These are phyloP conservation scores for Thyridium curvatum DNA, from an alignment of 2,329 filamentous ascomycete species.

Conservation along the genomic window DNA sequence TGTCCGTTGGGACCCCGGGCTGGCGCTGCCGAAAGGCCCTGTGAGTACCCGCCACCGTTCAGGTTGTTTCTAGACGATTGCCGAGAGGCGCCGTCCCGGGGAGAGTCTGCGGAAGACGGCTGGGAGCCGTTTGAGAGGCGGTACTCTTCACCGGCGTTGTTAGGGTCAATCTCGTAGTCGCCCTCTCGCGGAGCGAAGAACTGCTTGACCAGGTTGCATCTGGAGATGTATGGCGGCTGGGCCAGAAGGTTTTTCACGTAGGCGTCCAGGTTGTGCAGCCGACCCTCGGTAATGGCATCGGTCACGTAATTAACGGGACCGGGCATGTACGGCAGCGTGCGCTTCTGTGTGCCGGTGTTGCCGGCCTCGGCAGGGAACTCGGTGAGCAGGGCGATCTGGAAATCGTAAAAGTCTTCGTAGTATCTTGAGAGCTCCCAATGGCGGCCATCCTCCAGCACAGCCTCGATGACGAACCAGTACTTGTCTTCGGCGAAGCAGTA, in stretches of 20 bases:
- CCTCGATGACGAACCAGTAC: conserved; percentile 98
- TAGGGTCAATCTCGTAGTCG: conserved; percentile 86
- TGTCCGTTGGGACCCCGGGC: conserved; percentile 29
- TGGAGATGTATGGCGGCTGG: conserved; percentile 78
- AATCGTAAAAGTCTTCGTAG: conserved; percentile 98
- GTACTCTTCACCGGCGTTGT: conserved; percentile 59
- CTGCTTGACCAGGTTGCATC: conserved; percentile 76
- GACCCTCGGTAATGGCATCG: conserved; percentile 91
- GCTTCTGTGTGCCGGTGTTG: conserved; percentile 70
- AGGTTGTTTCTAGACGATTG: conserved; percentile 62
- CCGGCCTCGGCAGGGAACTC: conserved; percentile 91
- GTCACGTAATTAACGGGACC: conserved; percentile 96
- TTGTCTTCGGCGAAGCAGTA: conserved; percentile 97
- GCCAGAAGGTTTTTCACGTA: conserved; percentile 89
- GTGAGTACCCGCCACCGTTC: conserved; percentile 37
- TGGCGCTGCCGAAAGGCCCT: conserved; percentile 34
- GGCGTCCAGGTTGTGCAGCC: conserved; percentile 86
- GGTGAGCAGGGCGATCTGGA: conserved; percentile 90
- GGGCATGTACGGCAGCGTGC: conserved; percentile 93
- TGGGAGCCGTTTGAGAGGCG: conserved; percentile 66
- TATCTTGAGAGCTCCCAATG: conserved; percentile 92
- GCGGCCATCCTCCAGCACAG: conserved; percentile 79
- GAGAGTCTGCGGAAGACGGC: conserved; percentile 58
- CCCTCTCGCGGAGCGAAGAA: conserved; percentile 87
- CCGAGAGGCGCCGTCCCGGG: conserved; percentile 51